Evolutionary conservation across 208 protist genomes (phyloP), one percentile per base, ranked within the genome.

Genomic region (Leishmania tropica): DNA sequence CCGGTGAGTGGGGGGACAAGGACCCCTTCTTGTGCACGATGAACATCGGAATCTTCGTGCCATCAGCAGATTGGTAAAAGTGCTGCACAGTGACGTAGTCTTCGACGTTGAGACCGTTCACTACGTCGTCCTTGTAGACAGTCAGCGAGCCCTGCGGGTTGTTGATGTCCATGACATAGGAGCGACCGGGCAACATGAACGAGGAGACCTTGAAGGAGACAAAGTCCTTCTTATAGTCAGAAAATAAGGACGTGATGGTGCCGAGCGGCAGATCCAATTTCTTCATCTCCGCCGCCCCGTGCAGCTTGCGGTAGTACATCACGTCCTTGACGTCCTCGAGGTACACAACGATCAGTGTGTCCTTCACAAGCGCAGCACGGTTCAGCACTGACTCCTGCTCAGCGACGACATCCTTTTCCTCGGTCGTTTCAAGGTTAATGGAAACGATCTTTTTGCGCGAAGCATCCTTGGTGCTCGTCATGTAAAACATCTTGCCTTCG

Each of bases 21-120:
- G n/a, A 60, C 40, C 90, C 90, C 81, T 98, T 98, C 80, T 85
- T 85, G 78, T 95, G 79, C 24, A 99, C 87, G 74, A 99, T 88
- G 85, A 99, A 99, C 94, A 99, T 98, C 47, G 98, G 98, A 77
- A 99, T 95, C 58, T 83, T 81, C 47, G 97, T 98, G 75, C 97
- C 98, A 80, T 99, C 98, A 5, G 83, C 85, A 15, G 96, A 97
- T 48, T 89, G 48, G 90, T 94, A 98, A 85, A 98, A 99, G 64
- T 89, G 81, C 88, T 99, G 98, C 83, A 98, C 90, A 40, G 91
- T 93, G 54, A 90, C 81, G 81, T 93, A 98, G 83, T 93, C 86
- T 62, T 92, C 86, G 13, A 88, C 86, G 77, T 92, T 77, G 78
- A 97, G 83, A 68, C 92, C 94, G 65, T 88, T 86, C 13, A 97